Percentiles rank a stretch among this genome's conserved stretches.
phyloP scores from a whole-genome alignment of 169 alveolate genomes.

The Cryptosporidium canis region DNA sequence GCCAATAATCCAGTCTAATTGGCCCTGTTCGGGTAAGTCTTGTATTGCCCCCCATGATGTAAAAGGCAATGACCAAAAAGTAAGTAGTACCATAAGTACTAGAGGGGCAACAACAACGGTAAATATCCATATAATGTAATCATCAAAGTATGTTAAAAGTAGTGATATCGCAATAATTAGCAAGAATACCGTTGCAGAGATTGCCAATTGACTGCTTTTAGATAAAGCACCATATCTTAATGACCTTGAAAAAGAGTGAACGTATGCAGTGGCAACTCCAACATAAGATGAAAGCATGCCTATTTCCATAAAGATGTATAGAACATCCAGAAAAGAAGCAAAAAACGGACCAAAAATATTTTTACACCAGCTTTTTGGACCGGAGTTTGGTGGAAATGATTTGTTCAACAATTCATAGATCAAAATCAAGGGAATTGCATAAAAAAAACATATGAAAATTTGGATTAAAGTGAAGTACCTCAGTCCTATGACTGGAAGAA shows the following conservation, averaged over 20 bases:
- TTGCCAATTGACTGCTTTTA: constrained; percentile 9
- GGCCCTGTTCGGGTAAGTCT: background rate
- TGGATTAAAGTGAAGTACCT: constrained; percentile 31
- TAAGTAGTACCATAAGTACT: constrained; percentile 1
- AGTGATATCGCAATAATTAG: constrained; percentile 15
- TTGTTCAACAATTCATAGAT: constrained; percentile 20
- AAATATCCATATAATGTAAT: constrained; percentile 39
- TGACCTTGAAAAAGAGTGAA: constrained; percentile 38
- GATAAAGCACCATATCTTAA: background rate
- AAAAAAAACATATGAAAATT: constrained; percentile 31
- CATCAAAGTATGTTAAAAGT: constrained; percentile 20
- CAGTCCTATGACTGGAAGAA: constrained; percentile 44
- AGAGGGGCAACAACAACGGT: constrained; percentile 31
- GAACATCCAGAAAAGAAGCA: background rate
- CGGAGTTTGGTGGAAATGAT: constrained; percentile 49
- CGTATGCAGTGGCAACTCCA: constrained; percentile 37
- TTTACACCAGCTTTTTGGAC: constrained; percentile 43
- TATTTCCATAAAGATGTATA: constrained; percentile 66
- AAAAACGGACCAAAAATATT: constrained; percentile 14
- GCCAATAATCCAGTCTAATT: constrained; percentile 41
- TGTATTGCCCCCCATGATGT: constrained; percentile 24
- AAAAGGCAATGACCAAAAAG: constrained; percentile 21
- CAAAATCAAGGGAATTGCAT: constrained; percentile 46
- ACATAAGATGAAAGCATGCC: constrained; percentile 67
- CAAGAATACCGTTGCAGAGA: constrained; percentile 5